Evolutionary conservation across 495 filamentous ascomycete genomes (phyloP).

Genomic region (Penicillium desertorum): DNA sequence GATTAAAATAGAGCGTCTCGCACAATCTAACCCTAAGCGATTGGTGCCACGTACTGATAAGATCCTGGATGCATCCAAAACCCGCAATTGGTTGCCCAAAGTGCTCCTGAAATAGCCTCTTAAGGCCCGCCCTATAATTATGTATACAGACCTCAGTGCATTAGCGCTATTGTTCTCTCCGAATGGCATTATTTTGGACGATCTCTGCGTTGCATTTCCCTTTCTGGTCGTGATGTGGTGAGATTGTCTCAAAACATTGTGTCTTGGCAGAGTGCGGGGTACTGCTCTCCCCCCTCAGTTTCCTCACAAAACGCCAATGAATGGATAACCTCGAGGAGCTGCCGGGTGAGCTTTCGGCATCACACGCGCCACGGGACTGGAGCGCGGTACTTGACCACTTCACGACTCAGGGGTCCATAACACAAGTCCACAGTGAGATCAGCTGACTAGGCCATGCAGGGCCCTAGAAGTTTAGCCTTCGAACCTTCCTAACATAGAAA

Average conservation of each 20-base stretch:
- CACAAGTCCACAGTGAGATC: neutral
- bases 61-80: neutral
- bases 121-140: too few relatives aligned
- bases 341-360: neutral
- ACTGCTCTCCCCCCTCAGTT: neutral
- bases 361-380: neutral
- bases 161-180: neutral
- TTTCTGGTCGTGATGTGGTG: neutral
- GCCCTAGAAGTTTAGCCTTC: neutral
- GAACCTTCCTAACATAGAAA: neutral
- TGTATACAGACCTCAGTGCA: neutral
- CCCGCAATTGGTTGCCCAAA: neutral
- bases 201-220: neutral
- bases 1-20: neutral
- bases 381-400: neutral
- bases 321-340: neutral
- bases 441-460: neutral
- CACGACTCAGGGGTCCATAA: neutral
- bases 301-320: neutral
- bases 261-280: neutral
- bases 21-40: neutral
- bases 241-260: neutral
- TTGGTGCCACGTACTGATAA: neutral
- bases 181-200: neutral
- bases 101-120: neutral